phyloP scores from a whole-genome alignment of 1,139 yeast species.

The Nakaseomyces kungkrabaensis region DNA sequence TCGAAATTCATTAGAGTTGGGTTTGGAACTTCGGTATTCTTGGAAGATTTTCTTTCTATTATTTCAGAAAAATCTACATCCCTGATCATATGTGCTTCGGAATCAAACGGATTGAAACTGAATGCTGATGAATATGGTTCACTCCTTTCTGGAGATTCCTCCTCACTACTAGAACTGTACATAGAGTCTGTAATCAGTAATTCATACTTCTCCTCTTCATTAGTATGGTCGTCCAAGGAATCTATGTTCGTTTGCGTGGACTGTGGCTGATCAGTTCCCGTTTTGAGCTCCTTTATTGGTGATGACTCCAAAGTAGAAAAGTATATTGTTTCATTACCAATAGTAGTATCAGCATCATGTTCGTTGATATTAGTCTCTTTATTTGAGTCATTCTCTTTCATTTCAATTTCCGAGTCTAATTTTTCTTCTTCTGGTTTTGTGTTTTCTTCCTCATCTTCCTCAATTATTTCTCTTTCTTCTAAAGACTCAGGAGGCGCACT shows the following conservation, averaged over 20 bases:
- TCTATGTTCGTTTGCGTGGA: not conserved
- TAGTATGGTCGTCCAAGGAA: not conserved
- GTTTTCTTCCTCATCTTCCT: too few species aligned
- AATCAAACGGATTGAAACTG: constrained; percentile 11
- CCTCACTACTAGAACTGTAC: constrained; percentile 15
- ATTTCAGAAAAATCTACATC: not conserved
- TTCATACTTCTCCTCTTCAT: constrained; percentile 8
- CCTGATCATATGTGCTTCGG: not conserved
- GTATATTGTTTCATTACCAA: not conserved
- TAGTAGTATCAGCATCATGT: too few species aligned
- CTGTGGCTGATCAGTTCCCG: not conserved
- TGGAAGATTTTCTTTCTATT: not conserved
- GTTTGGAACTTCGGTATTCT: not conserved
- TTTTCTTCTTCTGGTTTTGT: too few species aligned
- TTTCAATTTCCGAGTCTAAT: too few species aligned
- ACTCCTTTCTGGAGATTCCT: constrained; percentile 1
- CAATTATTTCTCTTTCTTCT: too few species aligned
- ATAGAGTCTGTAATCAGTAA: constrained; percentile 12
- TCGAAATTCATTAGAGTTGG: too few species aligned
- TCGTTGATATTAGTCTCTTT: too few species aligned
- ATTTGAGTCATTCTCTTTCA: too few species aligned
- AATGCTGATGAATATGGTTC: constrained; percentile 16
- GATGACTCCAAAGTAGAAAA: not conserved
- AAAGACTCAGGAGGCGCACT: too few species aligned
- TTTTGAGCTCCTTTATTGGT: not conserved